A percentile compares a stretch with the other conserved stretches of the same genome.
phyloP scores from a whole-genome alignment of 495 filamentous ascomycete genomes.

The Cryomyces minteri region DNA sequence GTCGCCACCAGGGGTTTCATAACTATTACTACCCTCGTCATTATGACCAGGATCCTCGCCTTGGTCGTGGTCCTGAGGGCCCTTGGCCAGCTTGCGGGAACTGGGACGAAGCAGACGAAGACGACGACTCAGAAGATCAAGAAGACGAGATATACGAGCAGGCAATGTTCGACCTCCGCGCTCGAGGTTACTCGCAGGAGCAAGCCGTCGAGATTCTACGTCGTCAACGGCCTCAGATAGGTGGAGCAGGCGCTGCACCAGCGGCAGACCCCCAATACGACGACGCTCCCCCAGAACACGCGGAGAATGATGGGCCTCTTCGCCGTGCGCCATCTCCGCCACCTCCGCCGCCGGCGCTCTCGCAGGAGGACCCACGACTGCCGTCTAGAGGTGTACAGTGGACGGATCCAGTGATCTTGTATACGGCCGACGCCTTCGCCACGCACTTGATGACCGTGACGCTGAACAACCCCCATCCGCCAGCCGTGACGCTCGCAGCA shows the following conservation, averaged over 20 bases:
- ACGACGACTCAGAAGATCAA: too few species aligned
- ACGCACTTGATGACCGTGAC: neutral
- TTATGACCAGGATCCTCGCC: too few species aligned
- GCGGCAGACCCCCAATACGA: neutral
- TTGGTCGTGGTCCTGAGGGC: too few species aligned
- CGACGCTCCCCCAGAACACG: neutral
- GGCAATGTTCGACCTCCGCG: neutral
- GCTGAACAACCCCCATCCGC: neutral
- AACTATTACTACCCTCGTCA: too few species aligned
- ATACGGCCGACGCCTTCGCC: neutral
- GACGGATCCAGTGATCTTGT: neutral
- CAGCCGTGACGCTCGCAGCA: neutral
- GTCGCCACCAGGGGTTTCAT: too few species aligned
- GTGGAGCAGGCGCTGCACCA: neutral
- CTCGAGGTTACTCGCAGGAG: neutral
- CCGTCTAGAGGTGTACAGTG: neutral
- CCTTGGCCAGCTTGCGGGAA: too few species aligned
- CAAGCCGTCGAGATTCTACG: neutral
- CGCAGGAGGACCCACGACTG: neutral
- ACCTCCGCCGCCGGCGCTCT: neutral
- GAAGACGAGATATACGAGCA: too few species aligned
- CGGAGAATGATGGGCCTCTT: neutral
- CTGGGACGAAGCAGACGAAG: too few species aligned
- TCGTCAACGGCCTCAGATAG: too few species aligned
- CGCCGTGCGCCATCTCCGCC: neutral